Percentiles rank a stretch among this genome's conserved stretches.
These are phyloP conservation scores for Lecanicillium sp. DNA, from an alignment of 2,329 filamentous ascomycete genomes.

Conservation along the genomic window DNA sequence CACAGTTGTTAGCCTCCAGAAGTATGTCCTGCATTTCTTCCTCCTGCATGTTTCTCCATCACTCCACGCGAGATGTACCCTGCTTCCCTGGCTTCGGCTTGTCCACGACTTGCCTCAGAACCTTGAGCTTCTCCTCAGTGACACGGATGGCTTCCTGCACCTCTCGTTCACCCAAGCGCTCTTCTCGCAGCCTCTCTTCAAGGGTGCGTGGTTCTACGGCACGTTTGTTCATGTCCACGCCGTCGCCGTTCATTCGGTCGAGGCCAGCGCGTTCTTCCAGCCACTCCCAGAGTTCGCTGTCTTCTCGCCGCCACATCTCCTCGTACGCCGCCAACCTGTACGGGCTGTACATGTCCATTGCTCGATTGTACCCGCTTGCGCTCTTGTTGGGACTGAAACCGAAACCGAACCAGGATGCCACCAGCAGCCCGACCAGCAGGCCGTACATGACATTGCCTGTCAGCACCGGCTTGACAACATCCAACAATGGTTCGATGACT, in stretches of 20 bases:
- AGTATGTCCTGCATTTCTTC: not conserved
- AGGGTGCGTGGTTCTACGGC: slow-evolving; percentile 46
- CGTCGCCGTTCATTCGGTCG: slow-evolving; percentile 43
- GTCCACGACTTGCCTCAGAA: slow-evolving; percentile 63
- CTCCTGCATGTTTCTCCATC: no score
- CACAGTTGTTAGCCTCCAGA: not conserved
- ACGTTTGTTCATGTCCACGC: slow-evolving; percentile 30
- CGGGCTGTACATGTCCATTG: slow-evolving; percentile 30
- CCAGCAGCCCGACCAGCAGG: slow-evolving; percentile 62
- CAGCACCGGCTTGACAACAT: slow-evolving; percentile 62
- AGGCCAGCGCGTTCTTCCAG: slow-evolving; percentile 77
- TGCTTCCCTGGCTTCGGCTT: slow-evolving; percentile 19
- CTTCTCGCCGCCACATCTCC: slow-evolving; percentile 83
- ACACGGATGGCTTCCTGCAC: slow-evolving; percentile 74
- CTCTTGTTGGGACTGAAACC: slow-evolving; percentile 35
- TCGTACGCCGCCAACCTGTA: slow-evolving; percentile 79
- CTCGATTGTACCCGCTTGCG: slow-evolving; percentile 25
- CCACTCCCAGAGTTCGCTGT: slow-evolving; percentile 89
- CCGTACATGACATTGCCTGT: slow-evolving; percentile 71
- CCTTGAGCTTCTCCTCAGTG: slow-evolving; percentile 75
- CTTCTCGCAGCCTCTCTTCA: slow-evolving; percentile 49
- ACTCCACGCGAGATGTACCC: no score
- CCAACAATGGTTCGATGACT: slow-evolving; percentile 59
- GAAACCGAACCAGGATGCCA: slow-evolving; percentile 66
- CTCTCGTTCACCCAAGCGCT: slow-evolving; percentile 62